Base-by-base conservation (phyloP, 2,329 filamentous ascomycete species). In the Aspergillus neotritici region DNA sequence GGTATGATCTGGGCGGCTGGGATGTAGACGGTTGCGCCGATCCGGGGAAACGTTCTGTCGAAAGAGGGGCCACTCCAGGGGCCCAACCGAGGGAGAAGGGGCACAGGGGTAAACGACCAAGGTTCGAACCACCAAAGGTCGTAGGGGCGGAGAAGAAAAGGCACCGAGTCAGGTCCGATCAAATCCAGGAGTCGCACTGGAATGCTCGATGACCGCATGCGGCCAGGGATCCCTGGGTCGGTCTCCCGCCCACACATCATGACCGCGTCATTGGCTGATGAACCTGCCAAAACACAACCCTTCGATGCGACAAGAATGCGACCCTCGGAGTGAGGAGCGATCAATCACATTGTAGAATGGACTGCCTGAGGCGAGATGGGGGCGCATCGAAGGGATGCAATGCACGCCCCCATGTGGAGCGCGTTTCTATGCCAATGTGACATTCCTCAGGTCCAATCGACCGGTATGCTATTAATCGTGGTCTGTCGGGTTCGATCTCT, bases 181-280 rank as follows among this genome's bases (percentile, higher is more conserved):
- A 34, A 43, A 28, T 28, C 29, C 16, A 14, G 21, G 14, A 31
- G 29, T 40, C 13, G 31, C n/a, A 44, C 5, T 34, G 41, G 41
- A 34, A 44, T 47, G 44, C 30, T 36, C 32, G 31, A 28, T 43
- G 30, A 33, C 40, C 44, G 40, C 36, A 47, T 43, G 37, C 40
- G 40, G 36, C 44, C 37, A 40, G 21, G 16, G n/a, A 39, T 5
- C 15, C 29, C n/a, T 11, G n/a, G 25, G 15, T 29, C 25, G n/a
- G 31, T 31, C 8, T 8, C 14, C 16, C 13, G 36, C 9, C 31
- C 21, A 29, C 15, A 13, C 36, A 10, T 10, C 17, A 14, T 38
- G n/a, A 25, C 11, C 36, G 25, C 36, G 25, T 38, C 36, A 38
- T 38, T 38, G 36, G 36, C 36, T 15, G 31, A 29, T 25, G 31